phyloP scores from a whole-genome alignment of 2,329 filamentous ascomycete genomes.

The Ceratocystis variospora region DNA sequence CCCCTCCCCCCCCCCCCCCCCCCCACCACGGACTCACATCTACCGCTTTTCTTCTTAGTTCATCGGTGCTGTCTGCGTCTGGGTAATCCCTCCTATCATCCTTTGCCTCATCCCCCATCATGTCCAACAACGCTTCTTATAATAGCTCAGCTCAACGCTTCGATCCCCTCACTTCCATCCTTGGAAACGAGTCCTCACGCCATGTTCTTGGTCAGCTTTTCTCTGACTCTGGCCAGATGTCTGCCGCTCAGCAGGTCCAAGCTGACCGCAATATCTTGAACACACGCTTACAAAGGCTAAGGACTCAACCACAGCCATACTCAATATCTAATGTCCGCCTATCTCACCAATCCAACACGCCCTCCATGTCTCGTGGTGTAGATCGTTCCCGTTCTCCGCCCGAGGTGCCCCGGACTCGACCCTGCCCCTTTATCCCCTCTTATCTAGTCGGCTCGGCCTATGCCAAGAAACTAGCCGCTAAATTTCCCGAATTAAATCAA shows the following conservation, averaged over 20 bases:
- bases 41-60: neutral
- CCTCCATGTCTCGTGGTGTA: conserved; percentile 40
- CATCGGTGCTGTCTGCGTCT: neutral
- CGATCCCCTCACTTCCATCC: neutral
- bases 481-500: conserved; percentile 33
- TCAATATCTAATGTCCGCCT: neutral
- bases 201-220: conserved; percentile 1
- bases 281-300: neutral
- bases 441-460: conserved; percentile 71
- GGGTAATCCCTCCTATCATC: neutral
- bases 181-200: neutral
- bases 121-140: neutral
- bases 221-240: neutral
- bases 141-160: neutral
- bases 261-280: neutral
- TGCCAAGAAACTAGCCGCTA: conserved; percentile 57
- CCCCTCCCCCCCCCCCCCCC: no score
- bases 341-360: conserved; percentile 23
- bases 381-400: conserved; percentile 32
- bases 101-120: neutral
- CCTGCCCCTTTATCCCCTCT: conserved; percentile 54
- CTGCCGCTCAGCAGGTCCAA: conserved; percentile 1
- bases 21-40: neutral
- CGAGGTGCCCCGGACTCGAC: conserved; percentile 22
- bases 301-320: no score